Evolutionary conservation across 805 yeast species (phyloP).

Genomic region (Trichomonascus vanleenenianus): DNA sequence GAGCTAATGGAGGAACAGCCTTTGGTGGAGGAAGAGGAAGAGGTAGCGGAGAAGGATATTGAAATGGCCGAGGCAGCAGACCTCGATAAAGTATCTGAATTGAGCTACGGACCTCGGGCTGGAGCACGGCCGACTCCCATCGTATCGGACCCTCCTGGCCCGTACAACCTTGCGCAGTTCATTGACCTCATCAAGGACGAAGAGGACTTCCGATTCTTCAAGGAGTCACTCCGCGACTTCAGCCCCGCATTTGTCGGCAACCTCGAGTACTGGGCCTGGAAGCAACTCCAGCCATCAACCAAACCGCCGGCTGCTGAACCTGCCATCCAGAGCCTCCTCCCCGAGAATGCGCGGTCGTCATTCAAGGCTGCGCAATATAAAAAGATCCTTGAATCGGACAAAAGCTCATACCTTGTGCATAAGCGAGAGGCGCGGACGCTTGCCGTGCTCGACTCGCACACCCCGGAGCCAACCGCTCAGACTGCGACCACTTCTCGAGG

Average conservation of each 20-base stretch:
- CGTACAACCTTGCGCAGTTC: constrained; percentile 33
- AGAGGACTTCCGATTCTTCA: constrained; percentile 59
- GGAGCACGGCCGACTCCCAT: constrained; percentile 42
- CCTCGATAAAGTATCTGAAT: constrained; percentile 21
- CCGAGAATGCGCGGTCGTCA: not conserved
- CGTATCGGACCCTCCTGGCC: constrained; percentile 23
- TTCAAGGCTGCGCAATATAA: constrained; percentile 59
- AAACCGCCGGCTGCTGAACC: not conserved
- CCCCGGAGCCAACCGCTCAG: not conserved
- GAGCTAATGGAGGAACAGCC: too few relatives aligned
- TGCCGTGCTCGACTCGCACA: constrained; percentile 14
- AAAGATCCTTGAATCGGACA: constrained; percentile 65
- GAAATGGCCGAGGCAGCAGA: constrained; percentile 31
- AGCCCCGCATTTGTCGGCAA: constrained; percentile 27
- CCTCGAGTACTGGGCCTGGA: constrained; percentile 63
- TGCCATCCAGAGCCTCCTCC: not conserved
- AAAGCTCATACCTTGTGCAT: constrained; percentile 74
- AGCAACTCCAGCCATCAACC: constrained; percentile 31
- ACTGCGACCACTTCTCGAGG: constrained; percentile 58
- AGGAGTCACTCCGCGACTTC: constrained; percentile 33
- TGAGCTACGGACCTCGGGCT: constrained; percentile 35
- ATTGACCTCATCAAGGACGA: constrained; percentile 57
- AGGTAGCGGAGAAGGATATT: constrained; percentile 12
- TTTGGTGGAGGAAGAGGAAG: not conserved
- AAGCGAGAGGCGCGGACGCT: constrained; percentile 47